Evolutionary conservation across 306 rosid genomes (phyloP).

Genomic region (Cicer cuneatum): DNA sequence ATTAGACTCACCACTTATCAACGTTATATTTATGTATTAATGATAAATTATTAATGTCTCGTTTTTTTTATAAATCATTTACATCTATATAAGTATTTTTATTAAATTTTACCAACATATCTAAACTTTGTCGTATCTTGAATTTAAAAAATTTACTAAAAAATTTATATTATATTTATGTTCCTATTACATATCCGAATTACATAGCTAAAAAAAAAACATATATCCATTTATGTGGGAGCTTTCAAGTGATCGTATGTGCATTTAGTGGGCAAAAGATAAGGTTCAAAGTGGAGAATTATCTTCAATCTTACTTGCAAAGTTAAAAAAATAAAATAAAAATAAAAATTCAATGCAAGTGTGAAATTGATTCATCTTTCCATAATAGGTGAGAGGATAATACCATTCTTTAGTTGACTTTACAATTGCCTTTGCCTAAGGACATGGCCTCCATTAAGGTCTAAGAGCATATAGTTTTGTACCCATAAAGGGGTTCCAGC

Average conservation of each 20-base stretch:
- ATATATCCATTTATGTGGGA: constrained; percentile 8
- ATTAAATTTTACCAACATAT: too few relatives aligned
- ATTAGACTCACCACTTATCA: constrained; percentile 33
- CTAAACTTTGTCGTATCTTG: too few relatives aligned
- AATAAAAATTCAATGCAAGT: not conserved
- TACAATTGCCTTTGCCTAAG: constrained; percentile 32
- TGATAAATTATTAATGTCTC: too few relatives aligned
- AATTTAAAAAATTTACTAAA: too few relatives aligned
- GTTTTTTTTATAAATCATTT: too few relatives aligned
- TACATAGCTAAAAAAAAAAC: too few relatives aligned
- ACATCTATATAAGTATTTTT: too few relatives aligned
- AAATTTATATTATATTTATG: too few relatives aligned
- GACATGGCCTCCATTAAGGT: constrained; percentile 7
- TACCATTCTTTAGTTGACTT: constrained; percentile 28
- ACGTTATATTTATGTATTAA: too few relatives aligned
- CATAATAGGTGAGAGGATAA: constrained; percentile 30
- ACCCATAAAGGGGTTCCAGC: constrained; percentile 44
- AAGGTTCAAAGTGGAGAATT: constrained; percentile 12
- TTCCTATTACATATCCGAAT: too few relatives aligned
- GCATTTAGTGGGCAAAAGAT: not conserved
- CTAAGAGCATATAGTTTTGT: constrained; percentile 8
- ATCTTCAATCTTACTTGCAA: constrained; percentile 22
- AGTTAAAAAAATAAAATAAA: not conserved
- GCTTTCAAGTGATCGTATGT: constrained; percentile 7
- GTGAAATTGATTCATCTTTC: constrained; percentile 53